Base-by-base conservation (phyloP, 345 rosid genomes). In the Euphorbia tirucalli region DNA sequence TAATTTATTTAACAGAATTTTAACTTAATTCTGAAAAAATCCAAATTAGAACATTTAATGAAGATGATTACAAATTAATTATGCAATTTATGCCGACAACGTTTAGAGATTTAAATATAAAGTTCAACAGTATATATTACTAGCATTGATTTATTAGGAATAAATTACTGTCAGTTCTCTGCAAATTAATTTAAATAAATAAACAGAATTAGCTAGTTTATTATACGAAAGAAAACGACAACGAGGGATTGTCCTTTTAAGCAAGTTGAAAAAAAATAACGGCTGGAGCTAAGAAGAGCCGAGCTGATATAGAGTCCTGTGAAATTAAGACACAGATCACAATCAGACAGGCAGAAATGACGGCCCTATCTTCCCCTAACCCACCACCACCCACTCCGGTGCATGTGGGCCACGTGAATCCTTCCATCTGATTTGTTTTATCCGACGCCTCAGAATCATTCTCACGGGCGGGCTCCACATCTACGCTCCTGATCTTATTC, bases 321-420 rank as follows among this genome's bases (percentile, higher is more conserved):
- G 10, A 18, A 61, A 9, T 19, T 18, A 35, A 37, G 66, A 37
- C 49, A 61, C 14, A 11, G 15, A 24, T 62, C 68, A 41, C 9
- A 22, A 13, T 64, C 68, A 41, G 15, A 65, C n/a, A 11, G 68
- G 54, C n/a, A 14, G 59, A 31, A n/a, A 27, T 21, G 76, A 43
- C 71, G 11, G 64, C 25, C n/a, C 14, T 27, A 39, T 52, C 58
- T 3, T 52, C 28, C 39, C 27, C 49, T 0, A 21, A 61, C 52
- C 68, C 57, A 30, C 71, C 43, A 65, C 65, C 55, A 54, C 43
- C 67, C 16, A 14, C 63, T 44, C 18, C 60, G 48, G 5, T 13
- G 49, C 71, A 66, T 59, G 72, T 59, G 72, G 77, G 60, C 77
- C 77, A 74, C 64, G 48, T 65, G 65, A 48, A 19, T 39, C 44